Evolutionary conservation across 495 filamentous ascomycete genomes (phyloP), one percentile per base, ranked within the genome.

Genomic region (Penicilliopsis zonata): DNA sequence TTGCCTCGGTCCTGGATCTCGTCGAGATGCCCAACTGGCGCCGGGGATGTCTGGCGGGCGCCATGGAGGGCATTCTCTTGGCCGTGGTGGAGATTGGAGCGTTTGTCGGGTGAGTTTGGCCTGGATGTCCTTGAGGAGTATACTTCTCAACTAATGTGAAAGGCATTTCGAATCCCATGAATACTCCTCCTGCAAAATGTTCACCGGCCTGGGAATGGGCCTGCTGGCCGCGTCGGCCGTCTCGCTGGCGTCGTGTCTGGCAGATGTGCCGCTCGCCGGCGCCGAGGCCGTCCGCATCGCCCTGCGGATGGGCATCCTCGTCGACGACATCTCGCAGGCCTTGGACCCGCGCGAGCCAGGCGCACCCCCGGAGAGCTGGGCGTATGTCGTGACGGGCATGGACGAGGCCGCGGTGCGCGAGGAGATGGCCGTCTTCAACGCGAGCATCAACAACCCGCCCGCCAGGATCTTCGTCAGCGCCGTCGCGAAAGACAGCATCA

Each of bases 41-140:
- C 4, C 36, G 52, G 13, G 58, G 60, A 7, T 51, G 41, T 4
- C 35, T 66, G 5, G 16, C 43, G 9, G 61, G 46, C 4, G 35
- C 62, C 6, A 40, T 65, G 4, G 57, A 63, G 17, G 51, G 57
- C 9, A 30, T 53, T 0, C 36, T 65, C 1, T 45, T 65, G 3
- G 37, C 28, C 37, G 27, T 47, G 0, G n/a, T 57, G 10, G 26
- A 66, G 37, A 19, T 66, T 5, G 56, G 25, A 1, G 43, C 45
- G 7, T 40, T 49, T 16, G 65, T 67, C 13, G 59, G 57, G 57
- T 61, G 47, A 28, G 50, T 41, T 16, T n/a, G n/a, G n/a, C n/a
- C n/a, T n/a, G n/a, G n/a, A n/a, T n/a, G n/a, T n/a, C n/a, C n/a
- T n/a, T n/a, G n/a, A n/a, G n/a, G n/a, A n/a, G n/a, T n/a, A n/a